Conservation (phyloP, 2,329 filamentous ascomycete species). For the Pseudogymnoascus sp. region DNA sequence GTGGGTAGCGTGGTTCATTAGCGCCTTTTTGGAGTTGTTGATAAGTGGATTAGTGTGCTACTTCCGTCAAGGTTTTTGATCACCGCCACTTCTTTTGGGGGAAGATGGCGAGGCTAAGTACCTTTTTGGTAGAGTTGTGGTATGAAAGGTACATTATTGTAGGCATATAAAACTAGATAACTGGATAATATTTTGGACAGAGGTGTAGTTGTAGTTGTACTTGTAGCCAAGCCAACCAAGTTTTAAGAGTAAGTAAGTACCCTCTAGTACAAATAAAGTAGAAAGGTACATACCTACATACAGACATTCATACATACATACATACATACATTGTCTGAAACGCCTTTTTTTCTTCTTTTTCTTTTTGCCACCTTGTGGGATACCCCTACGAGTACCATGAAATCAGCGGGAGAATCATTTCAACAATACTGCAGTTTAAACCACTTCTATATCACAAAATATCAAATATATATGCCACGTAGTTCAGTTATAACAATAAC, state of each 20-base stretch:
- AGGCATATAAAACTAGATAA: too few relatives aligned
- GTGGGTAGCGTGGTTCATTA: constrained; percentile 8
- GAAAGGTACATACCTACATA: not conserved
- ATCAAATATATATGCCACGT: not conserved
- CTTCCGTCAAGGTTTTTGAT: too few relatives aligned
- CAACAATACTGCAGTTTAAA: too few relatives aligned
- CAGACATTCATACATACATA: not conserved
- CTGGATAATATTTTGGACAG: too few relatives aligned
- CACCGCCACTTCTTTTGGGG: not conserved
- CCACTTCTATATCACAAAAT: not conserved
- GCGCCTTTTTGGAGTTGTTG: not conserved
- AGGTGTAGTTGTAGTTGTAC: too few relatives aligned
- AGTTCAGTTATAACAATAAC: not conserved
- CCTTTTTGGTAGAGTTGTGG: not conserved
- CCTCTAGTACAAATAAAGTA: not conserved
- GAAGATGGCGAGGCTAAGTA: not conserved
- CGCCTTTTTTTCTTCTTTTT: not conserved
- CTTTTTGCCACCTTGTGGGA: constrained; percentile 5
- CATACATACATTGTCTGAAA: not conserved
- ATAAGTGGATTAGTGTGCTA: too few relatives aligned
- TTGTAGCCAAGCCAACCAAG: not conserved
- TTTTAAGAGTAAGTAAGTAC: not conserved
- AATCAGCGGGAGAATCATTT: not conserved
- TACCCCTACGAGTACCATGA: not conserved
- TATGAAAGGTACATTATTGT: not conserved